Base-by-base conservation (phyloP, 306 rosid genomes). In the Crataegus laevigata region DNA sequence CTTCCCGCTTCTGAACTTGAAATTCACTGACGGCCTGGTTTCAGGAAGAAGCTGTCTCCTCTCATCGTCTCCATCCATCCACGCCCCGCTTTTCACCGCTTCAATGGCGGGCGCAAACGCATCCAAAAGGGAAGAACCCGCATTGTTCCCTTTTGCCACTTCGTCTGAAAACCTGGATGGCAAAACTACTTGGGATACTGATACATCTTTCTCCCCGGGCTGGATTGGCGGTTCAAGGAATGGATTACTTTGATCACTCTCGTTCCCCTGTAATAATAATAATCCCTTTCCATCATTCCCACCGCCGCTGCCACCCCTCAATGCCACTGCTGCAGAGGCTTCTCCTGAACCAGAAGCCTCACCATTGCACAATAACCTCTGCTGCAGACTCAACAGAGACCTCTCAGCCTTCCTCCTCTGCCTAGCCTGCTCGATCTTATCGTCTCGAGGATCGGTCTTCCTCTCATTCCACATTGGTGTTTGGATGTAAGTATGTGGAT, bases 381-480 rank as follows among this genome's bases (percentile, higher is more conserved):
- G 94, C 89, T 91, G 98, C 84, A 94, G 82, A 83, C 82, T 88
- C 85, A 91, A 74, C 89, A 94, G 68, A 21, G 98, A 88, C 78
- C 94, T 90, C 81, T 94, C 98, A 1, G 97, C 97, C 77, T 90
- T 94, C 60, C 98, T 86, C 58, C 94, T 83, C 80, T 90, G 98
- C 50, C 94, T 79, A 1, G 94, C 96, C 69, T 89, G 98, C 86
- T 94, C 98, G 42, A 91, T 82, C 79, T 90, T 94, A 80, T 94
- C 96, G 3, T 84, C 85, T 0, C 96, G 85, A 25, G 97, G 96
- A 80, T 91, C 97, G 0, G 88, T 85, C 2, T 57, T 68, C 78
- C 93, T 87, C 80, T 89, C 91, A 77, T 86, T 81, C 98, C 98
- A 91, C 69, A 88, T 86, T 3, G 97, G 91, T 0, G 98, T 82